phyloP scores from a whole-genome alignment of 1,284 basidiomycete species.

The Vanrija sp. region DNA sequence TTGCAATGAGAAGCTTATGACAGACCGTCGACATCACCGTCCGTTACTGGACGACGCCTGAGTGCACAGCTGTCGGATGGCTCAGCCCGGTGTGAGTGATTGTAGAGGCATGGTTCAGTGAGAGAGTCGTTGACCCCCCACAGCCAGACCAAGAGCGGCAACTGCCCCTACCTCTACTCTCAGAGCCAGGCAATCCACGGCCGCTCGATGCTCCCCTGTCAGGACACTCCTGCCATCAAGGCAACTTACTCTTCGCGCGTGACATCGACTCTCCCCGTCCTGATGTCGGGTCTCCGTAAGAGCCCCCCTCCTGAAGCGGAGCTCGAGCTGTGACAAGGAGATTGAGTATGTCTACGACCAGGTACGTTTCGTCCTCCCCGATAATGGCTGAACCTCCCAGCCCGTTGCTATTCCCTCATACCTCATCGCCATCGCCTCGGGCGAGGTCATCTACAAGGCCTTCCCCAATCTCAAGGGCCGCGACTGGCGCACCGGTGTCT shows the following conservation, averaged over 20 bases:
- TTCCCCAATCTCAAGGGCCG: conserved; percentile 63
- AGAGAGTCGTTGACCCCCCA: neutral
- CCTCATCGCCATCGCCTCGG: conserved; percentile 79
- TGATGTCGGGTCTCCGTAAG: conserved; percentile 76
- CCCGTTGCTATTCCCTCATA: conserved; percentile 80
- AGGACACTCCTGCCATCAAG: conserved; percentile 55
- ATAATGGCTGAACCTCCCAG: conserved; percentile 47
- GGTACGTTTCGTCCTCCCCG: conserved; percentile 49
- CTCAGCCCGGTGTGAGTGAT: conserved; percentile 68
- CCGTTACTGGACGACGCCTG: conserved; percentile 68
- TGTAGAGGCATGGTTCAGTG: too few species aligned
- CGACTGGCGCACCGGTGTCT: conserved; percentile 74
- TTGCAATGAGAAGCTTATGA: conserved; percentile 52
- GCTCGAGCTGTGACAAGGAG: conserved; percentile 62
- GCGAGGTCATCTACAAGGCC: conserved; percentile 70
- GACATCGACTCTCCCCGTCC: conserved; percentile 69
- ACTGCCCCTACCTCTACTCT: conserved; percentile 84
- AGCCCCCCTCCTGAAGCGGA: conserved; percentile 67
- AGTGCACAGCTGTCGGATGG: conserved; percentile 90
- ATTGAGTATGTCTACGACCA: conserved; percentile 52
- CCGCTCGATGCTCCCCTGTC: conserved; percentile 71
- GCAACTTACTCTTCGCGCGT: conserved; percentile 72
- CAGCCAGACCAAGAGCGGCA: conserved; percentile 84
- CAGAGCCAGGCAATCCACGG: conserved; percentile 93
- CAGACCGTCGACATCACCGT: conserved; percentile 60